Evolutionary conservation across 139 green algal species (phyloP).

Genomic region (Coelastrella sp.): DNA sequence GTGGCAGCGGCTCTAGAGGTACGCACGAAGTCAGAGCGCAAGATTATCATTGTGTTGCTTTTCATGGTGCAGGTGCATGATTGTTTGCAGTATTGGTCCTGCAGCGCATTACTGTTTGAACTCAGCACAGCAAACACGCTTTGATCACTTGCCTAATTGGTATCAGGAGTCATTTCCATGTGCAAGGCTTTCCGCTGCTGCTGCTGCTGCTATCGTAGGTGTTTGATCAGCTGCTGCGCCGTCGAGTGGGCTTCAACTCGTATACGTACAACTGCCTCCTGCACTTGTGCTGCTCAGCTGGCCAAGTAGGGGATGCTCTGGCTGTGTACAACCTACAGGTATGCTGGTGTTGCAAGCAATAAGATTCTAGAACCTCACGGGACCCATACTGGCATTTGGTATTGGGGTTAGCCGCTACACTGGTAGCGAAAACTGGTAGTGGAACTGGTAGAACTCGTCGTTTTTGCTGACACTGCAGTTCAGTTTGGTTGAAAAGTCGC

Average conservation of each 20-base stretch:
- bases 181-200: background rate
- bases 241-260: slow-evolving; percentile 58
- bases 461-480: too few species aligned
- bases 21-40: background rate
- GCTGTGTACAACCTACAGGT: slow-evolving; percentile 57
- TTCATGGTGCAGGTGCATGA: too few species aligned
- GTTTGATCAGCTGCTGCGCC: slow-evolving; percentile 52
- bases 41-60: background rate
- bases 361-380: too few species aligned
- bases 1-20: slow-evolving; percentile 26
- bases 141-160: too few species aligned
- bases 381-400: too few species aligned
- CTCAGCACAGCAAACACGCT: too few species aligned
- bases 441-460: too few species aligned
- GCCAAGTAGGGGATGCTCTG: slow-evolving; percentile 53
- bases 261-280: slow-evolving; percentile 49
- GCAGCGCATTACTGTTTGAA: too few species aligned
- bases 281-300: slow-evolving; percentile 57
- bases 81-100: too few species aligned
- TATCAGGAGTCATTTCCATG: background rate
- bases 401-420: too few species aligned
- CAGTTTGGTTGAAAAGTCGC: too few species aligned
- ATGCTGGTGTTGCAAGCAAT: background rate
- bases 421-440: too few species aligned
- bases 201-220: slow-evolving; percentile 6